These are phyloP conservation scores for Gracilaria domingensis DNA, from an alignment of 23 red algal genomes.

Conservation along the genomic window DNA sequence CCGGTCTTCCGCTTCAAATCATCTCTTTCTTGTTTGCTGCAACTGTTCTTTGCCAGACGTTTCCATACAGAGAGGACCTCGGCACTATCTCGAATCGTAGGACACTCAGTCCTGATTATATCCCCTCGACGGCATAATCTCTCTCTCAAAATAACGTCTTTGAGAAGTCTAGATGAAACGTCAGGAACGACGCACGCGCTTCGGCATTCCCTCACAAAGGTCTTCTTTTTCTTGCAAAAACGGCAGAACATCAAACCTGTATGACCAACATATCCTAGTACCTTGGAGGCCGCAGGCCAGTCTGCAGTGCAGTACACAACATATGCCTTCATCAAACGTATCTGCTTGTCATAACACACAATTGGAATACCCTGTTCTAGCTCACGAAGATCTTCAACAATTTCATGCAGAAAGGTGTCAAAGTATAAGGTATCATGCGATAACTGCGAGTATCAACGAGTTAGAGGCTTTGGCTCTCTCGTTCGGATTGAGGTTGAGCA, in stretches of 20 bases:
- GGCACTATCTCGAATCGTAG: neutral
- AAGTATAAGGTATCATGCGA: slow-evolving; percentile 2
- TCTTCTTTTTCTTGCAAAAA: neutral
- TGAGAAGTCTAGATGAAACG: neutral
- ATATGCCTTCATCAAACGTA: no score
- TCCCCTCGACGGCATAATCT: no score
- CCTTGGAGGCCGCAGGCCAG: slow-evolving; percentile 12
- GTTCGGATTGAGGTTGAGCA: neutral
- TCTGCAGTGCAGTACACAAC: neutral
- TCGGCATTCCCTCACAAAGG: neutral
- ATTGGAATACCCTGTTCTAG: no score
- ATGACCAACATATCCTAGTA: slow-evolving; percentile 27
- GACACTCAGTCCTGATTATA: no score
- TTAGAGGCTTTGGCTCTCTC: neutral
- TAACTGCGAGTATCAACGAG: neutral
- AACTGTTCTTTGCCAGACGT: neutral
- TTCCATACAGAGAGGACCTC: neutral
- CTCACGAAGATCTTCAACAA: no score
- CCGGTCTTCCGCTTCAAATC: no score
- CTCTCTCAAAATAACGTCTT: no score
- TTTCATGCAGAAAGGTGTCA: slow-evolving; percentile 7
- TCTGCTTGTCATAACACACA: no score
- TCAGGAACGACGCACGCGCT: neutral
- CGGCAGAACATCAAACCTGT: slow-evolving; percentile 9
- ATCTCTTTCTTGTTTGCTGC: neutral